These are phyloP conservation scores for Aspergillus mulundensis DNA, from an alignment of 495 filamentous ascomycete genomes.

Conservation along the genomic window DNA sequence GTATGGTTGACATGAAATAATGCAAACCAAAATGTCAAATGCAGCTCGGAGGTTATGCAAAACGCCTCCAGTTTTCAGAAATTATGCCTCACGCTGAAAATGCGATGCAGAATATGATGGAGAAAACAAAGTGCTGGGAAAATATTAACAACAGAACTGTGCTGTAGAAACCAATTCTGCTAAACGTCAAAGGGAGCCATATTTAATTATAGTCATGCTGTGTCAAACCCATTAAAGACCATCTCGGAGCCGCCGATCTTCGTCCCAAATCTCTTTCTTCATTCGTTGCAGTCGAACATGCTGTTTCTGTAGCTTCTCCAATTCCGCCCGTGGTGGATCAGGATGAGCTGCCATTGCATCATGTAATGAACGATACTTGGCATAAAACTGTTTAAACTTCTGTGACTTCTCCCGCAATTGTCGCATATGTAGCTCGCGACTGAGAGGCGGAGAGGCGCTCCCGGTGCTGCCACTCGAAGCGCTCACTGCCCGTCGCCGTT, in stretches of 20 bases:
- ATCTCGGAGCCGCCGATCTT: constrained; percentile 31
- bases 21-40: constrained; percentile 9
- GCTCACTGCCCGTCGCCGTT: constrained; percentile 44
- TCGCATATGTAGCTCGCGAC: constrained; percentile 36
- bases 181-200: background rate
- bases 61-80: background rate
- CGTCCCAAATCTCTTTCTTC: constrained; percentile 65
- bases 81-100: constrained; percentile 9
- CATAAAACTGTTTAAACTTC: constrained; percentile 59
- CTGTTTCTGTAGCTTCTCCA: constrained; percentile 57
- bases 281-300: constrained; percentile 54
- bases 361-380: constrained; percentile 60
- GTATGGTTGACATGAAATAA: constrained; percentile 11
- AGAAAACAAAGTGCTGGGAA: constrained; percentile 2
- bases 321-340: constrained; percentile 51
- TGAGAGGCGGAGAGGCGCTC: constrained; percentile 44
- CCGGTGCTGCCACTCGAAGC: constrained; percentile 47
- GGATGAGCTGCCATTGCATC: constrained; percentile 48
- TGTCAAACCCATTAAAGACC: constrained; percentile 15
- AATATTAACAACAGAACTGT: constrained; percentile 8
- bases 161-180: constrained; percentile 8
- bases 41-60: constrained; percentile 3
- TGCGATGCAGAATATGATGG: constrained; percentile 1
- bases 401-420: constrained; percentile 52
- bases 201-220: constrained; percentile 8